Conservation (phyloP, 2,329 filamentous ascomycete species). For the Exophiala sp. region DNA sequence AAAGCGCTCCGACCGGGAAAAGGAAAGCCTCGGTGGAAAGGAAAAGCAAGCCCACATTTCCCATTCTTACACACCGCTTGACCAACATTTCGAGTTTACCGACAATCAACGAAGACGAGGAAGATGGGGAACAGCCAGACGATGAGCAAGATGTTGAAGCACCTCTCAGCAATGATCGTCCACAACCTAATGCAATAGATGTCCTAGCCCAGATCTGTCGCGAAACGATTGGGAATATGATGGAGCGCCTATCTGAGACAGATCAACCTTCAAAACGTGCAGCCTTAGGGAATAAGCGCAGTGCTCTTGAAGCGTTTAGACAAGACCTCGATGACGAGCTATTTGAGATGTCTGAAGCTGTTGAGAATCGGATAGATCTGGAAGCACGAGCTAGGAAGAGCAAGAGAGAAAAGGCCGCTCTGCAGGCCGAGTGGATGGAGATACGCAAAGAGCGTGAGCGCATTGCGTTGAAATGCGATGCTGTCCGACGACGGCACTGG, state of each 20-base stretch:
- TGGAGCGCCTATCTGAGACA: slow-evolving; percentile 45
- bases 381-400: slow-evolving; percentile 44
- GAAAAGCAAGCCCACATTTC: slow-evolving; percentile 25
- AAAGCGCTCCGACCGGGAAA: slow-evolving; percentile 1
- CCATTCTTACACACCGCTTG: slow-evolving; percentile 33
- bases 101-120: slow-evolving; percentile 28
- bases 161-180: slow-evolving; percentile 36
- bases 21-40: neutral
- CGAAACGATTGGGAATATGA: slow-evolving; percentile 46
- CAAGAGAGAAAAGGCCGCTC: slow-evolving; percentile 43
- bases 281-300: slow-evolving; percentile 42
- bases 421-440: slow-evolving; percentile 47
- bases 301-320: slow-evolving; percentile 48
- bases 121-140: slow-evolving; percentile 18
- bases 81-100: slow-evolving; percentile 26
- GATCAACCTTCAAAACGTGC: slow-evolving; percentile 1
- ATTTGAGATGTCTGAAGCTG: slow-evolving; percentile 50
- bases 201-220: slow-evolving; percentile 50
- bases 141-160: slow-evolving; percentile 3
- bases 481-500: slow-evolving; percentile 41
- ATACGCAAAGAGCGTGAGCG: slow-evolving; percentile 49
- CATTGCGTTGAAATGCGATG: slow-evolving; percentile 50
- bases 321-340: slow-evolving; percentile 48
- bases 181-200: slow-evolving; percentile 51
- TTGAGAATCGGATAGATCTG: slow-evolving; percentile 49